Evolutionary conservation across 2,329 filamentous ascomycete genomes (phyloP).

Genomic region (Albophoma yamanashiensis): DNA sequence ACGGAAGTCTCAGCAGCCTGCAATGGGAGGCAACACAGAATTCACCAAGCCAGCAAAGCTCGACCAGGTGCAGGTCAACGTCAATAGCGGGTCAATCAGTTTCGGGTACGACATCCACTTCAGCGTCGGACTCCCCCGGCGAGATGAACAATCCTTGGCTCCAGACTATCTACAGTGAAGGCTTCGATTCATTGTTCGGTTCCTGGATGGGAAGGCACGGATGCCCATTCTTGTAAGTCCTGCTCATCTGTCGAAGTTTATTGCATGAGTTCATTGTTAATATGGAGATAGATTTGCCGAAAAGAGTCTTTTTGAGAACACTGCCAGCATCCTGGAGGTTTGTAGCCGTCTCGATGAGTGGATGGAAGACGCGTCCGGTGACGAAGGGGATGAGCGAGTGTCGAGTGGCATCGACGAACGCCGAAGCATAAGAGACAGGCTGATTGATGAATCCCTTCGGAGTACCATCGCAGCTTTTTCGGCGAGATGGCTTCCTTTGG

Average conservation of each 20-base stretch:
- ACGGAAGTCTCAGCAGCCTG: background rate
- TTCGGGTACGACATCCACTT: slow-evolving; percentile 1
- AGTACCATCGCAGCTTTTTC: slow-evolving; percentile 17
- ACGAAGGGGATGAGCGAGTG: background rate
- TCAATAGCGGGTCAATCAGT: background rate
- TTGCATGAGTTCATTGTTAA: background rate
- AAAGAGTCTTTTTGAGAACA: slow-evolving; percentile 14
- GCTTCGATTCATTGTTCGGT: slow-evolving; percentile 28
- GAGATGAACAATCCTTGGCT: slow-evolving; percentile 12
- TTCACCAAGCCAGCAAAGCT: background rate
- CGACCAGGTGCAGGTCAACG: background rate
- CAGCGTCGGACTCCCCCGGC: background rate
- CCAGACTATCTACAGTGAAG: slow-evolving; percentile 19
- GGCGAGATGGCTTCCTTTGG: slow-evolving; percentile 17
- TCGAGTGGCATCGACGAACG: slow-evolving; percentile 3
- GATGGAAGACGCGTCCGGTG: slow-evolving; percentile 16
- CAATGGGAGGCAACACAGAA: background rate
- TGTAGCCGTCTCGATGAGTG: slow-evolving; percentile 21
- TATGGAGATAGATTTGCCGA: slow-evolving; percentile 11
- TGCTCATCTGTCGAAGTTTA: no score
- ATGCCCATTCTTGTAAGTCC: slow-evolving; percentile 29
- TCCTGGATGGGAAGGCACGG: slow-evolving; percentile 30
- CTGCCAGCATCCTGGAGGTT: slow-evolving; percentile 18
- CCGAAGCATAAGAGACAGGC: slow-evolving; percentile 8
- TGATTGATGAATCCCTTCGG: slow-evolving; percentile 14